A percentile compares a stretch with the other conserved stretches of the same genome.
phyloP scores from a whole-genome alignment of 768 basidiomycete species.

The Pleurotus sapidus region DNA sequence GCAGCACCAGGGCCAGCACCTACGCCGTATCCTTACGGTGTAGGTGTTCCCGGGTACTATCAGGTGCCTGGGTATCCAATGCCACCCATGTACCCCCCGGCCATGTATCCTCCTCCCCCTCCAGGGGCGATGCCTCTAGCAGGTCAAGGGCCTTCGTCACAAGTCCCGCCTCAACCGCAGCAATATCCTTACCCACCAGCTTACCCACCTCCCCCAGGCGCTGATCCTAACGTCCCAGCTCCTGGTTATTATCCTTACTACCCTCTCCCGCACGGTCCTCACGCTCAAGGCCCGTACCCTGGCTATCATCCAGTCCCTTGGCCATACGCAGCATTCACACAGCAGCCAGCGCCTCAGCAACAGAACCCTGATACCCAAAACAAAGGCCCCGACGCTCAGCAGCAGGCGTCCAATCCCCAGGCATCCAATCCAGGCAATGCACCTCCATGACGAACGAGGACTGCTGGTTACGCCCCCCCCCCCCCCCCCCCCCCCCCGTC shows the following conservation, averaged over 20 bases:
- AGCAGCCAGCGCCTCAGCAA: background rate
- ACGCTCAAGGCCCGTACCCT: slow-evolving; percentile 25
- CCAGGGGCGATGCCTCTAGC: slow-evolving; percentile 18
- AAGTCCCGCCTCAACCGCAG: background rate
- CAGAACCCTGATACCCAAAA: background rate
- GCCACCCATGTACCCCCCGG: slow-evolving; percentile 10
- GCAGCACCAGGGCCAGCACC: slow-evolving; percentile 17
- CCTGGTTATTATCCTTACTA: slow-evolving; percentile 30
- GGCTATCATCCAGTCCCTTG: slow-evolving; percentile 22
- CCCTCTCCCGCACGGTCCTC: slow-evolving; percentile 18
- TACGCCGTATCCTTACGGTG: slow-evolving; percentile 29
- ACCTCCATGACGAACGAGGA: too few species aligned
- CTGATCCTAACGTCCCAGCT: slow-evolving; percentile 19
- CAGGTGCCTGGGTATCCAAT: slow-evolving; percentile 13
- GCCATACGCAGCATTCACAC: background rate
- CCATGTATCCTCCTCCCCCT: slow-evolving; percentile 13
- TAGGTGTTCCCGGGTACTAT: slow-evolving; percentile 28
- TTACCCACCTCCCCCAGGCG: slow-evolving; percentile 17
- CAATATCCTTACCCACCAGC: slow-evolving; percentile 6
- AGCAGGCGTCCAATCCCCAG: background rate
- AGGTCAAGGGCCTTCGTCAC: slow-evolving; percentile 4
- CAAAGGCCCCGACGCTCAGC: background rate
- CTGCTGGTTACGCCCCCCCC: too few species aligned
- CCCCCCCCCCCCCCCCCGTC: too few species aligned
- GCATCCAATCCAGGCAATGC: too few species aligned